phyloP scores from a whole-genome alignment of 2,329 filamentous ascomycete species.

The Ascochyta koolunga region DNA sequence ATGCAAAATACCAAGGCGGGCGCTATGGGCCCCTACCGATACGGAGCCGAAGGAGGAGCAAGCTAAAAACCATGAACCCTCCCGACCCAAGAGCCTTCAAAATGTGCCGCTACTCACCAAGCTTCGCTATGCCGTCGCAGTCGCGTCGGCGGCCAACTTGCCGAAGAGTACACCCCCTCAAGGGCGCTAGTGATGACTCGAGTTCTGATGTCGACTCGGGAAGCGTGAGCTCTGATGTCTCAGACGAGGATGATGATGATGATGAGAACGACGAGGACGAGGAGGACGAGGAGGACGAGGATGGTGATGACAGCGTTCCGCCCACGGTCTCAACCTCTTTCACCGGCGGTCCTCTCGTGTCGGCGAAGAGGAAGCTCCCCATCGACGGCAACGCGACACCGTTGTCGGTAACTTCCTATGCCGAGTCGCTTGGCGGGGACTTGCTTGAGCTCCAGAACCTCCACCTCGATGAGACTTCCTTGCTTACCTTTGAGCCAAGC shows the following conservation, averaged over 20 bases:
- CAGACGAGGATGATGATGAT: conserved; percentile 32
- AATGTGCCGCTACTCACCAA: conserved; percentile 40
- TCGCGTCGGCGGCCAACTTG: conserved; percentile 27
- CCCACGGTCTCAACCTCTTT: conserved; percentile 18
- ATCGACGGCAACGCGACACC: conserved; percentile 47
- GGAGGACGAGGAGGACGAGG: conserved; percentile 33
- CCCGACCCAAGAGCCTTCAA: conserved; percentile 29
- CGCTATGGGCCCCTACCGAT: conserved; percentile 47
- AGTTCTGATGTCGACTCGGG: conserved; percentile 37
- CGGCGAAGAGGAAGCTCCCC: conserved; percentile 42
- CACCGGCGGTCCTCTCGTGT: conserved; percentile 24
- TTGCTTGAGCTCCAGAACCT: conserved; percentile 32
- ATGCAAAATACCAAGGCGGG: conserved; percentile 61
- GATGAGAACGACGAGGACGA: too few species aligned
- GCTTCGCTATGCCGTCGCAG: conserved; percentile 37
- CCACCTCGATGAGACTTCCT: conserved; percentile 36
- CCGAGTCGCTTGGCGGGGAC: conserved; percentile 42
- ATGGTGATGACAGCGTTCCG: conserved; percentile 28
- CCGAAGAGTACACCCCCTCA: conserved; percentile 24
- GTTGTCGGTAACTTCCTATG: conserved; percentile 43
- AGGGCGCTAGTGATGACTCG: conserved; percentile 32
- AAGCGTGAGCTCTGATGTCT: conserved; percentile 18
- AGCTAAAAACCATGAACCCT: neutral
- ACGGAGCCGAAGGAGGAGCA: conserved; percentile 3
- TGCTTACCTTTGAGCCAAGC: conserved; percentile 41